Evolutionary conservation across 1,139 yeast genomes (phyloP), one percentile per base, ranked within the genome.

Genomic region (Groenewaldozyma auringiensis): DNA sequence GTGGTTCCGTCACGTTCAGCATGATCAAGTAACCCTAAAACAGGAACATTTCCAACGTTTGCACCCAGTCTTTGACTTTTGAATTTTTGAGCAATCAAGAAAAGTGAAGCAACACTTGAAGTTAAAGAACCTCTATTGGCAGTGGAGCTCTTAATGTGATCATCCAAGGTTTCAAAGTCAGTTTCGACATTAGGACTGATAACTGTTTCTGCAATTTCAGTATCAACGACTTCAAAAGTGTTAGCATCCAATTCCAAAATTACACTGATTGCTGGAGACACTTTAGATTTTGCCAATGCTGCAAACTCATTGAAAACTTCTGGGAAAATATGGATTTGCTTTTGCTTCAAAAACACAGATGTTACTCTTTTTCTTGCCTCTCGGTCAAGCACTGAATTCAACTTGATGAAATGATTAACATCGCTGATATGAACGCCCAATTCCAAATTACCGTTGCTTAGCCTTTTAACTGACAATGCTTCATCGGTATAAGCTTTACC

Each of bases 351-450:
- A 60, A 82, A 83, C 4, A 92, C 97, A 13, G 95, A 81, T 2
- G 92, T 79, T 1, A 94, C 87, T 62, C 97, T 78, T 68, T 87
- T 88, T 65, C 87, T 85, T 1, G 95, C 85, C 62, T 92, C 89
- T 50, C 94, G 81, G 60, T 92, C 98, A 51, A 92, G 69, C 2
- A 78, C 68, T 0, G 95, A 80, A 14, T 88, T 92, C 31, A 78
- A 79, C 53, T 75, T 78, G 46, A 89, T 67, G 57, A 71, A 86
- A 48, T 79, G 79, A 3, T 94, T 73, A 13, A 84, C 79, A 66
- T 92, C 98, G 21, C 84, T 73, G 40, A 83, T 78, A 63, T 92
- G 97, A 60, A 86, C 81, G 14, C 88, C 89, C 14, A 76, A 58
- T 58, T 84, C 94, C 51, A 83, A 76, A 55, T 76, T 78, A 22